Conservation (phyloP, 306 rosid genomes). For the Vigna hirtella region DNA sequence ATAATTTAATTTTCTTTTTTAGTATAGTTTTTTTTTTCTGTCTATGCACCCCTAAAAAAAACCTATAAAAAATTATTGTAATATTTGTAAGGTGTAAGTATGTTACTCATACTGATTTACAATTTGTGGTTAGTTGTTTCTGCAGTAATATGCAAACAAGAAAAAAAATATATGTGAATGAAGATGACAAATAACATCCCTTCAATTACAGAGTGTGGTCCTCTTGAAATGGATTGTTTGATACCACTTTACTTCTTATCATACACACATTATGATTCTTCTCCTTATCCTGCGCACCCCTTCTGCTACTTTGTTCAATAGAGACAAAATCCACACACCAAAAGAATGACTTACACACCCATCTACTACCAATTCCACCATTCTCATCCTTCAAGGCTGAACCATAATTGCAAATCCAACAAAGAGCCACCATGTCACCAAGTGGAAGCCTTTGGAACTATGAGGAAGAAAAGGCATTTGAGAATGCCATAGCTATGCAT, state of each 20-base stretch:
- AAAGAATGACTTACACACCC: conserved; percentile 45
- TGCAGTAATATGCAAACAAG: conserved; percentile 38
- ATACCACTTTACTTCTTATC: conserved; percentile 68
- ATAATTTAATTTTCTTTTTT: neutral
- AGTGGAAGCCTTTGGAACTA: conserved; percentile 72
- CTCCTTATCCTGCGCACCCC: conserved; percentile 75
- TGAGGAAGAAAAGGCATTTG: conserved; percentile 93
- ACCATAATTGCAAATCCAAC: conserved; percentile 49
- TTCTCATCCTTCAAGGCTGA: conserved; percentile 47
- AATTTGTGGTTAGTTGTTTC: conserved; percentile 36
- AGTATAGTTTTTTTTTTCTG: neutral
- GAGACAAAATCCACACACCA: conserved; percentile 51
- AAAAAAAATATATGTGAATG: conserved; percentile 42
- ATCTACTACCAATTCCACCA: conserved; percentile 43
- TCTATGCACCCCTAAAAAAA: neutral
- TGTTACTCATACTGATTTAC: conserved; percentile 21
- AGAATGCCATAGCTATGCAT: conserved; percentile 86
- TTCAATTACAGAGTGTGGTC: conserved; percentile 87
- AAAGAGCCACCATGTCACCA: conserved; percentile 70
- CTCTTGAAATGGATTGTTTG: conserved; percentile 70
- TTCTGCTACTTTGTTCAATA: conserved; percentile 44
- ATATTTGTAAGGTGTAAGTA: neutral
- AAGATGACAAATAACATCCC: conserved; percentile 78
- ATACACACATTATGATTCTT: conserved; percentile 59
- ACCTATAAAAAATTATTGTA: neutral